phyloP scores from a whole-genome alignment of 2,329 filamentous ascomycete genomes.

The Sphaerostilbella broomeana region DNA sequence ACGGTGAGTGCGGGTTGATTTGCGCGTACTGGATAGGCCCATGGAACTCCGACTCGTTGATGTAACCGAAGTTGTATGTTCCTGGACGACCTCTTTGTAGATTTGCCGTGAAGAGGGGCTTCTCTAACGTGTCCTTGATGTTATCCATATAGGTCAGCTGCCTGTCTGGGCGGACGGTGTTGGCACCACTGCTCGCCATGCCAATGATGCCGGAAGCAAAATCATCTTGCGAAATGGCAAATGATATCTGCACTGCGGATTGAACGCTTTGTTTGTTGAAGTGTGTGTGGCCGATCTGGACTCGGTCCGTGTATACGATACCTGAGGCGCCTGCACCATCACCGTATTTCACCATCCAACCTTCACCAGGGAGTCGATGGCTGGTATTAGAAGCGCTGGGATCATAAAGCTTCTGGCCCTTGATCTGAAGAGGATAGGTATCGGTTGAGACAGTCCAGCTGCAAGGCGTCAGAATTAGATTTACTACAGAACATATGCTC shows the following conservation, averaged over 20 bases:
- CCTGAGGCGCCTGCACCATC: conserved; percentile 59
- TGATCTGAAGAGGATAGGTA: conserved; percentile 39
- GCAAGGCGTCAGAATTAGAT: conserved; percentile 20
- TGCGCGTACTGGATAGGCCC: conserved; percentile 50
- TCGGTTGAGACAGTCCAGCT: conserved; percentile 64
- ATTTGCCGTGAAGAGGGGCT: conserved; percentile 33
- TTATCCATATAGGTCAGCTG: conserved; percentile 33
- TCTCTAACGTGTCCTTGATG: conserved; percentile 22
- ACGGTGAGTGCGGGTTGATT: conserved; percentile 47
- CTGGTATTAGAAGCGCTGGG: conserved; percentile 37
- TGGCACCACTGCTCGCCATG: conserved; percentile 26
- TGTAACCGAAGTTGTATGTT: conserved; percentile 39
- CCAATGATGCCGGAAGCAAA: conserved; percentile 33
- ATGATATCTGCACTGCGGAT: conserved; percentile 53
- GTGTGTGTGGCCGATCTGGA: conserved; percentile 53
- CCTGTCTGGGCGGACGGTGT: conserved; percentile 27
- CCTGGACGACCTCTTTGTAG: conserved; percentile 26
- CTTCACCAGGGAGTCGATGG: conserved; percentile 33
- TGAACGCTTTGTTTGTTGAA: conserved; percentile 59
- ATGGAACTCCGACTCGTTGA: conserved; percentile 50
- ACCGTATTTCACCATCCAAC: conserved; percentile 58
- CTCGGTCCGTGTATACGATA: conserved; percentile 59
- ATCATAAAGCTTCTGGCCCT: conserved; percentile 52
- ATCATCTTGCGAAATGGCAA: conserved; percentile 27
- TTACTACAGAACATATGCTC: not conserved